A percentile compares a stretch with the other conserved stretches of the same genome.
phyloP scores from a whole-genome alignment of 176 grass and related monocot species.

The Carex scoparia region DNA sequence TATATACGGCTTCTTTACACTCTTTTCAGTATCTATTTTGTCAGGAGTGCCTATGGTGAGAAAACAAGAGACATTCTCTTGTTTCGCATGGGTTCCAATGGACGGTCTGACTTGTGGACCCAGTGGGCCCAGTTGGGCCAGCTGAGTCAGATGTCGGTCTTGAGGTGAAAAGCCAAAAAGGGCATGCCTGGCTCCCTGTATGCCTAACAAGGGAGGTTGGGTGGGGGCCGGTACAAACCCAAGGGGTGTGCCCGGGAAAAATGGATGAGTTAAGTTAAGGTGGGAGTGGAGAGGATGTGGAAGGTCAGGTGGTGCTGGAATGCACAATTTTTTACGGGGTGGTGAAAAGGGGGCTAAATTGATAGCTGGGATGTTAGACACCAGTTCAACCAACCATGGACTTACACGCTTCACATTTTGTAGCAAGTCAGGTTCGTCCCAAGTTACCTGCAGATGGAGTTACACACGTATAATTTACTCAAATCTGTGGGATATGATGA shows the following conservation, averaged over 20 bases:
- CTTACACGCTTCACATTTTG: constrained; percentile 96
- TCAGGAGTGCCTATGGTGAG: constrained; percentile 70
- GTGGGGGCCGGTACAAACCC: constrained; percentile 41
- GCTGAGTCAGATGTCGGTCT: constrained; percentile 55
- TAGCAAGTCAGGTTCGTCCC: constrained; percentile 96
- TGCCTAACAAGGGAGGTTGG: constrained; percentile 65
- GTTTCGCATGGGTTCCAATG: constrained; percentile 35
- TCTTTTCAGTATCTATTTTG: constrained; percentile 46
- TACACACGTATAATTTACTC: not conserved
- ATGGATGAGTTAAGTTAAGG: constrained; percentile 33
- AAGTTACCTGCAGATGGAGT: constrained; percentile 60
- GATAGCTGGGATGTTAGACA: constrained; percentile 71
- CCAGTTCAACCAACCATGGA: constrained; percentile 86
- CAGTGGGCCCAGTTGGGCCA: constrained; percentile 47
- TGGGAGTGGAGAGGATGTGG: constrained; percentile 33
- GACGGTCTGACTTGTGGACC: constrained; percentile 38
- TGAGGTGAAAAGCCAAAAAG: constrained; percentile 89
- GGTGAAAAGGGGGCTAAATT: constrained; percentile 77
- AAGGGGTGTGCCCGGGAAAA: constrained; percentile 39
- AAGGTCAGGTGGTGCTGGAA: constrained; percentile 52
- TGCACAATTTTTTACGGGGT: constrained; percentile 74
- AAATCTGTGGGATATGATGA: not conserved
- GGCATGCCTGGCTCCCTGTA: constrained; percentile 99
- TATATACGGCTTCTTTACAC: constrained; percentile 47
- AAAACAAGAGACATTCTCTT: constrained; percentile 77